Base-by-base conservation (phyloP, 2,329 filamentous ascomycete genomes). In the Sporothrix sp. region DNA sequence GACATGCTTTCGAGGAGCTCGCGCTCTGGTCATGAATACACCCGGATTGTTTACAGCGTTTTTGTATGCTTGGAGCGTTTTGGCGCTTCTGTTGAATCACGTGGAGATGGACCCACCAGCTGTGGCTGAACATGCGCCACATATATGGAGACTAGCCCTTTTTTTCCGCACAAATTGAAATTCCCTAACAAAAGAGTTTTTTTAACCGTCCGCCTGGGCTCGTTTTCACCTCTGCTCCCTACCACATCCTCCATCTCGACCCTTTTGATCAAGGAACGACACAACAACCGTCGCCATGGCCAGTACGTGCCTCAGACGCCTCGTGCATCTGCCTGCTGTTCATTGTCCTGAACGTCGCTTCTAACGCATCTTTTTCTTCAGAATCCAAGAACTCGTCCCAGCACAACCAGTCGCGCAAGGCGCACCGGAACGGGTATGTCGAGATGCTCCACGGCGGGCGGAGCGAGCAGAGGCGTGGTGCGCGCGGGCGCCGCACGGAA, bases 311-410 rank as follows among this genome's bases (percentile, higher is more conserved):
- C 25, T 30, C 36, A 42, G 43, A 11, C 20, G 14, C 20, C 37
- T n/a, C n/a, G 40, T 40, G 33, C 49, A 6, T 18, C 13, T 14
- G 16, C 21, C 32, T 35, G 9, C 14, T 9, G 10, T 3, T 11
- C 33, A 4, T n/a, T 4, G 11, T 10, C 11, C 23, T 25, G 3
- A 3, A 7, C 6, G 20, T 38, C 40, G 27, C 54, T 58, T 57
- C 62, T 70, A 48, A 68, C 58, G 30, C 35, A 42, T 44, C 23
- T 43, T 13, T 3, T 9, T 52, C 38, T 54, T 53, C 71, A 96
- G 90, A 97, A 82, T 97, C 93, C 68, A 97, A 97, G 89, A 97
- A 97, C 85, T 94, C 88, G 78, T 96, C 91, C 68, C 91, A 97
- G 82, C 89, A 96, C 79, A 96, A 96, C 78, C 86, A 93, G 84